Conservation (phyloP, 2,329 filamentous ascomycete species). For the Diaporthe batatas region DNA sequence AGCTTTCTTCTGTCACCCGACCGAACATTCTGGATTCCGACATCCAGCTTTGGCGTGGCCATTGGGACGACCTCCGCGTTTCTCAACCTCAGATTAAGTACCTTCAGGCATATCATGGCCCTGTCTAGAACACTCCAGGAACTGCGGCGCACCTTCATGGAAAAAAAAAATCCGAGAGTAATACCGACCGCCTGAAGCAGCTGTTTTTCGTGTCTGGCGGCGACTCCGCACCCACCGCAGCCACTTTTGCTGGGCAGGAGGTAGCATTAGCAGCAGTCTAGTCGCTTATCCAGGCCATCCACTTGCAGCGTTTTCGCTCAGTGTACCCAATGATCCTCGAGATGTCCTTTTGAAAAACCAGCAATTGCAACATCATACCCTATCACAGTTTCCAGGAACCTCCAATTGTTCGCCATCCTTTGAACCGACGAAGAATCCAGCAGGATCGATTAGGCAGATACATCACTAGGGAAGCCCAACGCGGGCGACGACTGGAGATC, state of each 20-base stretch:
- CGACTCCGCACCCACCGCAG: neutral
- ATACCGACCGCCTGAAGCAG: neutral
- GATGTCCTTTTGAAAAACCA: neutral
- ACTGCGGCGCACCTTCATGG: neutral
- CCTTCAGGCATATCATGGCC: neutral
- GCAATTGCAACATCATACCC: neutral
- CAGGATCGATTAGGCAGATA: neutral
- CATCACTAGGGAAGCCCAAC: neutral
- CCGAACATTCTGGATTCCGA: neutral
- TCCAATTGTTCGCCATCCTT: neutral
- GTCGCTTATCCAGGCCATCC: neutral
- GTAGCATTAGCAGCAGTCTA: neutral
- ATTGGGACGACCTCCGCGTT: neutral
- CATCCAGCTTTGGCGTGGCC: neutral
- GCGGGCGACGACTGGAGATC: neutral
- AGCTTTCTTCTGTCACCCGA: neutral
- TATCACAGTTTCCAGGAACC: neutral
- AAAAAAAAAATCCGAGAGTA: neutral
- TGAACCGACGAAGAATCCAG: neutral
- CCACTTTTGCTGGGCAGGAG: neutral
- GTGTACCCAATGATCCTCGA: neutral
- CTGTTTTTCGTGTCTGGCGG: neutral
- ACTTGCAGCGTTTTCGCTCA: neutral
- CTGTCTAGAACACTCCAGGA: neutral
- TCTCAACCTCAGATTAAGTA: neutral